Evolutionary conservation across 2,329 filamentous ascomycete species (phyloP).

Genomic region (Talaromyces sp.): DNA sequence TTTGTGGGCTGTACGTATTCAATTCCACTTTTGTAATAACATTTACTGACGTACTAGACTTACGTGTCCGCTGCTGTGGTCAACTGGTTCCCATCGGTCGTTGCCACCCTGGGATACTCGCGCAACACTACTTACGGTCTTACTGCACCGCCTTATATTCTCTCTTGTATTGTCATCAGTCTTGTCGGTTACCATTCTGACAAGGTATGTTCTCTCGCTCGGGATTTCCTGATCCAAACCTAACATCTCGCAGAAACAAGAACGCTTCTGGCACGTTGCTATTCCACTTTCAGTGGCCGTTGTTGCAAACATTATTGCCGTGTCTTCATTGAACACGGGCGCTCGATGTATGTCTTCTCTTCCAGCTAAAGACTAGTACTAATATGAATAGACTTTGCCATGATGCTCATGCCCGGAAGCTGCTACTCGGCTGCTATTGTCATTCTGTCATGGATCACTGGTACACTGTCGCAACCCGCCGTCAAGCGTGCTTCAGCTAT

Average conservation of each 20-base stretch:
- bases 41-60: conserved; percentile 32
- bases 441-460: conserved; percentile 21
- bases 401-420: conserved; percentile 30
- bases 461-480: conserved; percentile 19
- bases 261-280: conserved; percentile 29
- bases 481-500: conserved; percentile 21
- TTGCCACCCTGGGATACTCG: conserved; percentile 45
- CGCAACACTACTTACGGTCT: conserved; percentile 48
- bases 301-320: conserved; percentile 30
- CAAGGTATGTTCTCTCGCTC: conserved; percentile 11
- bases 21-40: conserved; percentile 19
- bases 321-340: conserved; percentile 27
- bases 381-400: conserved; percentile 28
- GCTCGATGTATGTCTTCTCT: conserved; percentile 23
- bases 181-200: conserved; percentile 33
- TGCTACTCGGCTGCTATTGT: conserved; percentile 20
- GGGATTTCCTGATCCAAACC: not conserved
- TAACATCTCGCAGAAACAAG: conserved; percentile 21
- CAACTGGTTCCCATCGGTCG: conserved; percentile 44
- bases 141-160: conserved; percentile 35
- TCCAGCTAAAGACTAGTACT: not conserved
- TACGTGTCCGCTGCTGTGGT: conserved; percentile 43
- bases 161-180: conserved; percentile 33
- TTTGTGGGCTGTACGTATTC: conserved; percentile 26
- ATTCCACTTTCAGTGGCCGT: conserved; percentile 27